Percentiles rank a stretch among this genome's conserved stretches.
Conservation (phyloP, 169 alveolate genomes). For the Eimeria necatrix region DNA sequence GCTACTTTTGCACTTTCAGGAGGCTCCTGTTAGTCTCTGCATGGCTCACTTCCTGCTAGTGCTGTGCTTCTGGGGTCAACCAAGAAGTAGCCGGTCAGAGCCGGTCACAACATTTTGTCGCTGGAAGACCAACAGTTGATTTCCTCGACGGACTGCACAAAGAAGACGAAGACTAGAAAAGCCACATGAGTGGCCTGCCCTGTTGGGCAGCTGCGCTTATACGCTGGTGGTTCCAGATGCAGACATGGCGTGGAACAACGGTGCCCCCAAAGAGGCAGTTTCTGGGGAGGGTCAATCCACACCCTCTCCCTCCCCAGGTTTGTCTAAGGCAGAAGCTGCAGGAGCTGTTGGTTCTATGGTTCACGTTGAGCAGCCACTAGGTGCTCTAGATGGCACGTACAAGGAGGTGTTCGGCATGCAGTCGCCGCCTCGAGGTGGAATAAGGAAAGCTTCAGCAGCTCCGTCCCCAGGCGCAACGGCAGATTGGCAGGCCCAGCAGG, state of each 20-base stretch:
- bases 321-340: conserved; percentile 34
- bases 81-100: no score
- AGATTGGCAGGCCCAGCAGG: conserved; percentile 44
- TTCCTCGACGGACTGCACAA: background rate
- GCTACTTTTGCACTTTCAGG: background rate
- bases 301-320: conserved; percentile 24
- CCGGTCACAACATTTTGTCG: no score
- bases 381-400: conserved; percentile 38
- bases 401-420: conserved; percentile 48
- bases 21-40: conserved; percentile 1
- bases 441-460: conserved; percentile 10
- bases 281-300: conserved; percentile 47
- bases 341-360: background rate
- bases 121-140: no score
- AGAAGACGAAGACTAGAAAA: background rate
- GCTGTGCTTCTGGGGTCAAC: no score
- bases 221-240: conserved; percentile 20
- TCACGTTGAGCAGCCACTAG: conserved; percentile 40
- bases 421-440: conserved; percentile 11
- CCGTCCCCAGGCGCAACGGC: conserved; percentile 42
- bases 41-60: background rate
- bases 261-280: conserved; percentile 62
- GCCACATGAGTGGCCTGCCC: background rate
- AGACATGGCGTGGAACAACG: conserved; percentile 56
- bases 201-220: background rate